Evolutionary conservation across 2,329 filamentous ascomycete genomes (phyloP), one percentile per base, ranked within the genome.

Genomic region (Sarocladium strictum): DNA sequence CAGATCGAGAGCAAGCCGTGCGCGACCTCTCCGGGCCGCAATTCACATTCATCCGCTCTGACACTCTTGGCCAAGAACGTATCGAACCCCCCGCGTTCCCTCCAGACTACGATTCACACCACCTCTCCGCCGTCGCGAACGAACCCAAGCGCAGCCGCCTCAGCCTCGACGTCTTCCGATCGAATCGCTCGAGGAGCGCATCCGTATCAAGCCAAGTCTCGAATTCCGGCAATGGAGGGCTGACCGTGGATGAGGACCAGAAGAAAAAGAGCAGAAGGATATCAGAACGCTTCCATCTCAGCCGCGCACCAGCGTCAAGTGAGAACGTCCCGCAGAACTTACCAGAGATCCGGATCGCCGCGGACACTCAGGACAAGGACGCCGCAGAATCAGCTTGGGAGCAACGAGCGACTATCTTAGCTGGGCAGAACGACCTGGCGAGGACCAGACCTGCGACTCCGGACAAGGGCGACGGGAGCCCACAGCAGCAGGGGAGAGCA

Each of bases 321-420:
- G 80, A 85, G 23, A 86, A 89, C 68, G 80, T 97, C 35, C 93
- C 94, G 1, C 71, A 79, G 53, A 81, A 96, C 71, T 78, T 97
- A 53, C 92, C 92, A 21, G 85, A 86, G 58, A 90, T 96, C 24
- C 32, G 32, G n/a, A 38, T 29, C 55, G 73, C 77, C 52, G 66
- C 64, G 67, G 71, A 40, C 12, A 41, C 17, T 11, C 53, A 75
- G 63, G 75, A 74, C 32, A 73, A 76, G 56, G 72, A 72, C 45
- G 68, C 63, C 4, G 65, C 68, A 57, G 88, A 95, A 75, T 83
- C 83, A 56, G 81, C 87, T 71, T 99, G 94, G 94, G 94, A 97
- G 77, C 86, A 89, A 74, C 80, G 93, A 57, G 94, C 94, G 26
- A 97, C 92, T n/a, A 82, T 95, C 57, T 76, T 97, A 60, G 93